Percentiles rank a stretch among this genome's conserved stretches.
phyloP scores from a whole-genome alignment of 1,284 basidiomycete species.

The Leccinum pseudoinsigne region DNA sequence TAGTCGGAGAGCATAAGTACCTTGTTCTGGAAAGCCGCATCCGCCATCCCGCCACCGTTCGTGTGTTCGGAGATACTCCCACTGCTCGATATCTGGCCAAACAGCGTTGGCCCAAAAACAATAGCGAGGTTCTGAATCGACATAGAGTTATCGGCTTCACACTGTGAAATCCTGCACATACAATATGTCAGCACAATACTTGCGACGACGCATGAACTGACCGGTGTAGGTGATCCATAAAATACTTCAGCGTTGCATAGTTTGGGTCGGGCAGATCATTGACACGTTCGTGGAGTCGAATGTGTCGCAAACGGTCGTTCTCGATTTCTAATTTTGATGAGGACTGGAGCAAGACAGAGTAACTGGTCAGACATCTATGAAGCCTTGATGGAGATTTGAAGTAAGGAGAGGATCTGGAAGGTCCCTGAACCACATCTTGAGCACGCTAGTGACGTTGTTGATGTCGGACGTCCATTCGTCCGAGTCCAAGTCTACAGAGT shows the following conservation, averaged over 20 bases:
- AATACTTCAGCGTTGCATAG: slow-evolving; percentile 95
- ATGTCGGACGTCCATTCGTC: slow-evolving; percentile 93
- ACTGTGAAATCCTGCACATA: slow-evolving; percentile 63
- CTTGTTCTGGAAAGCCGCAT: slow-evolving; percentile 55
- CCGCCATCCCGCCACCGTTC: slow-evolving; percentile 47
- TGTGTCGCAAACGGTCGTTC: slow-evolving; percentile 91
- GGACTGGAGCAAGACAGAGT: slow-evolving; percentile 5
- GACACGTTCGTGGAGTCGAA: slow-evolving; percentile 93
- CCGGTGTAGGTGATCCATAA: slow-evolving; percentile 93
- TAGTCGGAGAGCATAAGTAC: slow-evolving; percentile 28
- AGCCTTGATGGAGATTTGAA: slow-evolving; percentile 80
- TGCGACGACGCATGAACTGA: slow-evolving; percentile 32
- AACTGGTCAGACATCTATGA: slow-evolving; percentile 68
- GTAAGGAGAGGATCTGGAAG: slow-evolving; percentile 95
- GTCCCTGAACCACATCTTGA: slow-evolving; percentile 97
- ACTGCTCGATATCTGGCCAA: slow-evolving; percentile 52
- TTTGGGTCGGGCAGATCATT: slow-evolving; percentile 98
- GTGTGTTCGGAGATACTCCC: slow-evolving; percentile 48
- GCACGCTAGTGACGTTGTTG: slow-evolving; percentile 91
- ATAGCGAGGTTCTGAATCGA: slow-evolving; percentile 92
- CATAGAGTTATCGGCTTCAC: slow-evolving; percentile 88
- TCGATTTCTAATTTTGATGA: slow-evolving; percentile 69
- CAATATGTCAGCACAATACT: slow-evolving; percentile 10
- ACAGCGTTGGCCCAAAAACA: slow-evolving; percentile 96
- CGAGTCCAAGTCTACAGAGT: slow-evolving; percentile 82